These are phyloP conservation scores for Aethionema arabicum DNA, from an alignment of 345 rosid genomes.

Conservation along the genomic window DNA sequence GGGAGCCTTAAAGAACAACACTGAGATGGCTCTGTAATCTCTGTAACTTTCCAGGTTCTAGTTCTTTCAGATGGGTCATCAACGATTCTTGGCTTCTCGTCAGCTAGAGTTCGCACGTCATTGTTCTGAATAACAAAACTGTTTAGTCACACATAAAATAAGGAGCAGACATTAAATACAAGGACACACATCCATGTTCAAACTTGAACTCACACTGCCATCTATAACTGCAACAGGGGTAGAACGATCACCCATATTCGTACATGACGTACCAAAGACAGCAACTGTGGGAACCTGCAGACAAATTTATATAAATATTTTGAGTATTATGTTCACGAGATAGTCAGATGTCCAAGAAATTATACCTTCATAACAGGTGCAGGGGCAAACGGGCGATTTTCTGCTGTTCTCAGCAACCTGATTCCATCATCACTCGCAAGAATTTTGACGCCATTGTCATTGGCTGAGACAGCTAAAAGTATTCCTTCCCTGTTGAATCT, in stretches of 20 bases:
- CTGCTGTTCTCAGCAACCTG: conserved; percentile 61
- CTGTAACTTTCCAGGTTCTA: conserved; percentile 65
- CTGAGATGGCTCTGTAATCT: conserved; percentile 72
- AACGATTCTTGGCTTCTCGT: conserved; percentile 65
- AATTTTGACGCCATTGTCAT: conserved; percentile 68
- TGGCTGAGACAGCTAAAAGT: conserved; percentile 77
- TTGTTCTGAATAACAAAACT: conserved; percentile 42
- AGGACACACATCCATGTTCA: conserved; percentile 10
- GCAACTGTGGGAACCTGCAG: conserved; percentile 54
- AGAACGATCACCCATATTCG: conserved; percentile 51
- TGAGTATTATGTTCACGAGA: conserved; percentile 7
- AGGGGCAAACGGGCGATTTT: conserved; percentile 67
- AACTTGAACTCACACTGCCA: conserved; percentile 49
- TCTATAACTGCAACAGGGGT: conserved; percentile 55
- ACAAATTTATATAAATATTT: conserved; percentile 7
- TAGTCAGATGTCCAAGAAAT: not conserved
- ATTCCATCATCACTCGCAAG: conserved; percentile 78
- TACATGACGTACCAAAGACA: conserved; percentile 51
- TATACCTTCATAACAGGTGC: conserved; percentile 62
- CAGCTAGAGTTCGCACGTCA: conserved; percentile 52
- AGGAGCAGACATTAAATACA: conserved; percentile 1
- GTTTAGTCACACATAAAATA: conserved; percentile 12
- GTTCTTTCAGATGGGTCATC: conserved; percentile 61
- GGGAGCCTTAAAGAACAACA: conserved; percentile 71
- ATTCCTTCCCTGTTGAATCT: conserved; percentile 80